Base-by-base conservation (phyloP, 257 asterid genomes). In the Leptodermis oblonga region DNA sequence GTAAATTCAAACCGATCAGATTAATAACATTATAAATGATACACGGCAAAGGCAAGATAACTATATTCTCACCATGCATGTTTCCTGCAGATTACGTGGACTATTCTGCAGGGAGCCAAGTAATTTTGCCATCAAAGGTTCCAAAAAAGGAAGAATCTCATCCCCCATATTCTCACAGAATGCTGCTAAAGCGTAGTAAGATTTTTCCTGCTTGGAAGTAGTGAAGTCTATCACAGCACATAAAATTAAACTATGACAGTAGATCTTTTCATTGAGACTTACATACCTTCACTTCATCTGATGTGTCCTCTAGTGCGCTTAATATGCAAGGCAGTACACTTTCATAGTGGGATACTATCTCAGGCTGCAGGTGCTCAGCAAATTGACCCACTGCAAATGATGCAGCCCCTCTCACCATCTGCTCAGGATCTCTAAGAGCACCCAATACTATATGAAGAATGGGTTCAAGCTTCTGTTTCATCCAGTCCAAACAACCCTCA, bases 101-200 rank as follows among this genome's bases (percentile, higher is more conserved):
- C 92, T 90, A 79, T 66, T 87, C 77, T 90, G 97, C 70, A 93
- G 94, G 69, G 96, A 88, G 17, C 83, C 83, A 52, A 90, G 88
- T 76, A 93, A 81, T 76, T 84, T 94, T 70, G 75, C 95, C 97
- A 94, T 87, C 84, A 94, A 82, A 76, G 96, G 90, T 77, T 91
- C 96, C 78, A 91, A 70, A 80, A 86, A 94, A 43, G 97, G 97
- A 82, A 94, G 95, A 77, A 94, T 94, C 81, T 87, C 99, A 45
- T 87, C 96, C 4, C 96, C 99, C 99, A 94, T 94, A 74, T 94
- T 77, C 95, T 94, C 99, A 82, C 97, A 91, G 82, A 94, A 94
- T 74, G 99, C 97, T 41, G 99, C 99, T 86, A 94, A 79, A 25
- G 97, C 97, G 77, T 94, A 94, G 77, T 94, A 94, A 15, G 99